Evolutionary conservation across 2,329 filamentous ascomycete genomes (phyloP).

Genomic region (Ceratocystis ficicola): DNA sequence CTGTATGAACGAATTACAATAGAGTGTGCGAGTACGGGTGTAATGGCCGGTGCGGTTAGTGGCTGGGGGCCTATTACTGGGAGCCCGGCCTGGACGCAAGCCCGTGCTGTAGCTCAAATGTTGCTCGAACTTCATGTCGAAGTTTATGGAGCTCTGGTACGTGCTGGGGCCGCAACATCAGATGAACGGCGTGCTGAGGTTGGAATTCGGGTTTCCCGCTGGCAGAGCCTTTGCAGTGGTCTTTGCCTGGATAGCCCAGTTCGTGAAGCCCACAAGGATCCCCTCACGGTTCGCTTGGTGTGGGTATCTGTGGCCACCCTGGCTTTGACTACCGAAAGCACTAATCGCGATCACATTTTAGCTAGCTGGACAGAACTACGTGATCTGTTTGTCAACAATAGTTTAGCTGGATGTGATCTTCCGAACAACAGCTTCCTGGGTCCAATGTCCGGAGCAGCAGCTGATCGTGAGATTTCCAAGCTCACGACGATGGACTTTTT

Average conservation of each 20-base stretch:
- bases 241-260: conserved; percentile 15
- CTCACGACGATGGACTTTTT: conserved; percentile 97
- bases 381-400: conserved; percentile 36
- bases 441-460: conserved; percentile 67
- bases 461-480: conserved; percentile 82
- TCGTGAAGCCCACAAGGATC: conserved; percentile 26
- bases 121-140: conserved; percentile 51
- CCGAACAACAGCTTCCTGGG: conserved; percentile 84
- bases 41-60: no score
- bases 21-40: conserved; percentile 2
- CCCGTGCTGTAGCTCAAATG: conserved; percentile 38
- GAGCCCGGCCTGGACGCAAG: conserved; percentile 9
- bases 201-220: conserved; percentile 12
- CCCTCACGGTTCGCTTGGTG: conserved; percentile 41
- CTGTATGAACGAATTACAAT: conserved; percentile 34
- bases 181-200: conserved; percentile 18
- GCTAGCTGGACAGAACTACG: conserved; percentile 48
- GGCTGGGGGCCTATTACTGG: not conserved
- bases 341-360: conserved; percentile 44
- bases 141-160: conserved; percentile 37
- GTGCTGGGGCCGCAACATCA: conserved; percentile 13
- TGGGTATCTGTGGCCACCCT: conserved; percentile 46
- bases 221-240: conserved; percentile 17
- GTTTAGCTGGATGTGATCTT: conserved; percentile 43
- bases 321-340: conserved; percentile 38